These are phyloP conservation scores for Casuarina cunninghamiana DNA, from an alignment of 306 rosid species.

Conservation along the genomic window DNA sequence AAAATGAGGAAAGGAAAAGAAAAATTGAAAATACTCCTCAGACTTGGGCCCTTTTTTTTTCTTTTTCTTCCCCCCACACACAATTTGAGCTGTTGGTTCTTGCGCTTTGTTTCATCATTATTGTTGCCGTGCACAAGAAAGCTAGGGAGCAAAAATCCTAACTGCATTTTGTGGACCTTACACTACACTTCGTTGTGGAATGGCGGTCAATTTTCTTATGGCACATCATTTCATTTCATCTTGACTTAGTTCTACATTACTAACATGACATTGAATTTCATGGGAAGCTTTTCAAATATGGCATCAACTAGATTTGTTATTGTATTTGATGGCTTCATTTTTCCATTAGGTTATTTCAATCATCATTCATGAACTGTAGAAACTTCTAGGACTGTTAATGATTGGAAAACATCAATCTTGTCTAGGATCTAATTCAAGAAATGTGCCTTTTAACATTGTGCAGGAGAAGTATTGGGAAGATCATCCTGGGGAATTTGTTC, in stretches of 20 bases:
- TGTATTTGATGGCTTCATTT: background rate
- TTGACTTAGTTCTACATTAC: background rate
- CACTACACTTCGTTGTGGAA: background rate
- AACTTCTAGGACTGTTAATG: slow-evolving; percentile 4
- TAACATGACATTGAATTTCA: background rate
- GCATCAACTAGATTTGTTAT: background rate
- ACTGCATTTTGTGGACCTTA: background rate
- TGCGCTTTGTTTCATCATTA: background rate
- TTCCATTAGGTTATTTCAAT: background rate
- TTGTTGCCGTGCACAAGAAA: background rate
- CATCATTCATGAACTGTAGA: background rate
- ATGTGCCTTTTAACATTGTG: slow-evolving; percentile 14
- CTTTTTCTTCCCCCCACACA: no score
- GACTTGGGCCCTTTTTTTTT: background rate
- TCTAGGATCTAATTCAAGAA: slow-evolving; percentile 7
- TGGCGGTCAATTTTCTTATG: background rate
- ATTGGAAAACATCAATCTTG: slow-evolving; percentile 2
- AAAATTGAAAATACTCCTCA: background rate
- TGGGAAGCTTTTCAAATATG: background rate
- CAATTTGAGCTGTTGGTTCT: slow-evolving; percentile 6
- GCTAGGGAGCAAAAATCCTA: background rate
- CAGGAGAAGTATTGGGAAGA: slow-evolving; percentile 98
- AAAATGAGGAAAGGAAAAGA: background rate
- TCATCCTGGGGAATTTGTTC: slow-evolving; percentile 74
- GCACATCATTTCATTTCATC: background rate